These are phyloP conservation scores for Adansonia madagascariensis DNA, from an alignment of 441 rosid genomes.

Conservation along the genomic window DNA sequence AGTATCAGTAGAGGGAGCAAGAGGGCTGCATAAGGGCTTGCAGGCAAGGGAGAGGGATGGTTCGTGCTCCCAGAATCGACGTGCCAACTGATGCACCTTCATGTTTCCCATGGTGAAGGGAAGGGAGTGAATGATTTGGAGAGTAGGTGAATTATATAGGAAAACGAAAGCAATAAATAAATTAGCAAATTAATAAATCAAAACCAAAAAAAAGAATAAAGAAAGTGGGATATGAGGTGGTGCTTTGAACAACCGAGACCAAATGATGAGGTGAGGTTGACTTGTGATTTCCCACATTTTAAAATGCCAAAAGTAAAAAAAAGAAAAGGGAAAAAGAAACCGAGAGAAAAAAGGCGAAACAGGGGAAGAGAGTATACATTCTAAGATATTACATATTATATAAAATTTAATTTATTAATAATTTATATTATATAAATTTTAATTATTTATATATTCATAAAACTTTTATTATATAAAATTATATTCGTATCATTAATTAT, in stretches of 20 bases:
- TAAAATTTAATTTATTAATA: too few relatives aligned
- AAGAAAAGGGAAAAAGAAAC: not conserved
- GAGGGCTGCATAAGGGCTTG: slow-evolving; percentile 66
- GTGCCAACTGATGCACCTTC: slow-evolving; percentile 92
- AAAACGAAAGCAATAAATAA: slow-evolving; percentile 21
- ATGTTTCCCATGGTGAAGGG: slow-evolving; percentile 62
- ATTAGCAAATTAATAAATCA: not conserved
- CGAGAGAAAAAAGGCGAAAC: not conserved
- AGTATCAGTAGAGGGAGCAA: slow-evolving; percentile 41
- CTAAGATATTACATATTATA: too few relatives aligned
- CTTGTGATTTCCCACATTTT: slow-evolving; percentile 55
- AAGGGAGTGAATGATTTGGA: slow-evolving; percentile 24
- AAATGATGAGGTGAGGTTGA: slow-evolving; percentile 96
- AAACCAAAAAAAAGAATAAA: slow-evolving; percentile 22
- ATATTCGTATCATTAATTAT: too few relatives aligned
- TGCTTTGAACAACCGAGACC: slow-evolving; percentile 68
- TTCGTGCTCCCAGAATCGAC: slow-evolving; percentile 74
- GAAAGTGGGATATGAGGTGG: slow-evolving; percentile 59
- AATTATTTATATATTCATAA: too few relatives aligned
- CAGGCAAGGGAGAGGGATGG: slow-evolving; percentile 76
- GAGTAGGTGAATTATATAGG: slow-evolving; percentile 43
- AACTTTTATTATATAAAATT: too few relatives aligned
- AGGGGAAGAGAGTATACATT: not conserved
- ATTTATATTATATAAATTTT: too few relatives aligned
- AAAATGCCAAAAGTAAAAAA: not conserved